Base-by-base conservation (phyloP, 257 asterid species). In the Penstemon davidsonii region DNA sequence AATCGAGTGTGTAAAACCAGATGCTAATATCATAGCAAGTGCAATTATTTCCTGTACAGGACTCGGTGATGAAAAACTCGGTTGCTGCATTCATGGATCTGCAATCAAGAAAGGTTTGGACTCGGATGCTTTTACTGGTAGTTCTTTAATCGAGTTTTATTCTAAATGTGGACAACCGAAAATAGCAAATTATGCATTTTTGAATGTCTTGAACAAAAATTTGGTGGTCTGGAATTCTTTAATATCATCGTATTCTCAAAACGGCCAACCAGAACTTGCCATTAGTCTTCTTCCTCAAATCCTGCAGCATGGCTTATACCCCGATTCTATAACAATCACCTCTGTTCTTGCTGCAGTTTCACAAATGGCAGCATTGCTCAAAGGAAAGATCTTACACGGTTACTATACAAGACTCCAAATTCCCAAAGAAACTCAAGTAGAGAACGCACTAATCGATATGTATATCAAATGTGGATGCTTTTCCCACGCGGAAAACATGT, bases 221-320 rank as follows among this genome's bases (percentile, higher is more conserved):
- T 41, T 88, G 69, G 89, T 83, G 47, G 80, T 85, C 41, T 93
- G 99, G 99, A 93, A 93, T 73, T 79, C 89, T 15, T 81, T 90
- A 8, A 85, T 93, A 52, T 88, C 90, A 7, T 86, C 89, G 59
- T 88, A 84, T 77, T 79, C 79, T 9, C 86, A 81, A 50, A 93
- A 88, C 66, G 82, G 82, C 72, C 82, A 77, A 60, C 85, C 84
- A 1, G 79, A 81, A 67, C 62, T 79, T 47, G 82, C 96, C 10
- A 60, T 88, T 56, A 66, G 78, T 62, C 82, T 93, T 73, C 85
- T 93, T 62, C 85, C 88, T 62, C 84, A 66, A 72, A 75, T 93
- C 47, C 62, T 78, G 75, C 82, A 76, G 58, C 74, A 78, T 12
- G 95, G 92, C 38, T 40, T 90, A 54, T 63, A 9, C 66, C 95